Evolutionary conservation across 108 stramenopile species (phyloP).

Genomic region (Aureococcus anophagefferens): DNA sequence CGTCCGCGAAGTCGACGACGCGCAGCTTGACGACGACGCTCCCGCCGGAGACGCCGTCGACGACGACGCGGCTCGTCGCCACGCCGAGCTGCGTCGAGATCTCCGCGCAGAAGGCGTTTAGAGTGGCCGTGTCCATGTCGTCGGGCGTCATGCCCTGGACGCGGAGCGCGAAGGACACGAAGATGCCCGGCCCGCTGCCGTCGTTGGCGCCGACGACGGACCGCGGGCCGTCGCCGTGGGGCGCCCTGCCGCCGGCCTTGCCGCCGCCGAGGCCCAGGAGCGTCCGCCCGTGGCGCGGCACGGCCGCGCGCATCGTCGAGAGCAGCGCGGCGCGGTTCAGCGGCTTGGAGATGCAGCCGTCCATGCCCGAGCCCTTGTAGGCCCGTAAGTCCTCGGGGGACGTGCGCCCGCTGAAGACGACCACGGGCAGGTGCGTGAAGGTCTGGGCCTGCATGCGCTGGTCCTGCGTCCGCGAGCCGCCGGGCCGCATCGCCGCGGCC

Average conservation of each 20-base stretch:
- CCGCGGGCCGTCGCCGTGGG: too few species aligned
- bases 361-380: slow-evolving; percentile 53
- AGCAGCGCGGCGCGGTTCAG: slow-evolving; percentile 29
- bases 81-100: slow-evolving; percentile 8
- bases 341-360: slow-evolving; percentile 48
- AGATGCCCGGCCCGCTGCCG: too few species aligned
- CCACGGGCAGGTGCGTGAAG: slow-evolving; percentile 30
- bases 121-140: not conserved
- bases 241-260: too few species aligned
- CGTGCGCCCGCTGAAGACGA: slow-evolving; percentile 36
- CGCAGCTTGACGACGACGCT: not conserved
- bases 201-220: too few species aligned
- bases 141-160: not conserved
- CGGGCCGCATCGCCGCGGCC: slow-evolving; percentile 23
- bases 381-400: slow-evolving; percentile 37
- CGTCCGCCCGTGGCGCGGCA: slow-evolving; percentile 32
- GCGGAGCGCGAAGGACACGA: too few species aligned
- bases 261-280: too few species aligned
- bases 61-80: not conserved
- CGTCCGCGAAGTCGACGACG: not conserved
- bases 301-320: slow-evolving; percentile 44
- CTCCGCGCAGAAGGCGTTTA: slow-evolving; percentile 3
- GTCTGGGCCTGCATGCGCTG: slow-evolving; percentile 9
- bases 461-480: slow-evolving; percentile 20
- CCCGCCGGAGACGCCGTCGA: not conserved